phyloP scores from a whole-genome alignment of 306 rosid species.

The Heteromeles arbutifolia region DNA sequence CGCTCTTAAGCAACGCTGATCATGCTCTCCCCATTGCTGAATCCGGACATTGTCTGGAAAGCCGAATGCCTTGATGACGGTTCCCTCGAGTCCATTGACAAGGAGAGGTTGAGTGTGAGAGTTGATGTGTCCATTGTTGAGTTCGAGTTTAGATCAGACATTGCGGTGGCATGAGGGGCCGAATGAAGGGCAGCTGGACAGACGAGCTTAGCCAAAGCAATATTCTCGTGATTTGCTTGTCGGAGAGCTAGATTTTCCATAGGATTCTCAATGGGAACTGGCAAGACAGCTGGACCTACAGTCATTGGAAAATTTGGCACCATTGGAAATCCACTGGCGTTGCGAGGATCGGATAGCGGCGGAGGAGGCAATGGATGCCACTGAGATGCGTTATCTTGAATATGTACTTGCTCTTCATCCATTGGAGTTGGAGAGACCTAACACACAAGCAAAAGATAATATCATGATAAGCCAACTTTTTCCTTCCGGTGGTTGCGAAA shows the following conservation, averaged over 20 bases:
- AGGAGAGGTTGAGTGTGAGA: slow-evolving; percentile 71
- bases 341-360: slow-evolving; percentile 35
- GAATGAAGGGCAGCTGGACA: slow-evolving; percentile 28
- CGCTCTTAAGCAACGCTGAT: slow-evolving; percentile 62
- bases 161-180: slow-evolving; percentile 24
- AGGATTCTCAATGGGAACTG: slow-evolving; percentile 40
- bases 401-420: slow-evolving; percentile 64
- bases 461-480: background rate
- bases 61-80: slow-evolving; percentile 51
- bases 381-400: slow-evolving; percentile 44
- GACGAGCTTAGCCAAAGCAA: slow-evolving; percentile 29
- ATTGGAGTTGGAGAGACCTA: slow-evolving; percentile 63
- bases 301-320: slow-evolving; percentile 38
- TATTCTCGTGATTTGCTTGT: slow-evolving; percentile 35
- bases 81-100: slow-evolving; percentile 57
- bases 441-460: background rate
- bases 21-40: slow-evolving; percentile 63
- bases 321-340: slow-evolving; percentile 40
- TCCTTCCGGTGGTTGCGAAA: slow-evolving; percentile 6
- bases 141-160: slow-evolving; percentile 31
- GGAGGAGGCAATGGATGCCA: slow-evolving; percentile 36
- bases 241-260: slow-evolving; percentile 44
- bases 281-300: slow-evolving; percentile 28
- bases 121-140: slow-evolving; percentile 43
- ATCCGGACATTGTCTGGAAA: slow-evolving; percentile 51